Conservation (phyloP, 371 early-diverging fungal species). For the Mortierella sp. region DNA sequence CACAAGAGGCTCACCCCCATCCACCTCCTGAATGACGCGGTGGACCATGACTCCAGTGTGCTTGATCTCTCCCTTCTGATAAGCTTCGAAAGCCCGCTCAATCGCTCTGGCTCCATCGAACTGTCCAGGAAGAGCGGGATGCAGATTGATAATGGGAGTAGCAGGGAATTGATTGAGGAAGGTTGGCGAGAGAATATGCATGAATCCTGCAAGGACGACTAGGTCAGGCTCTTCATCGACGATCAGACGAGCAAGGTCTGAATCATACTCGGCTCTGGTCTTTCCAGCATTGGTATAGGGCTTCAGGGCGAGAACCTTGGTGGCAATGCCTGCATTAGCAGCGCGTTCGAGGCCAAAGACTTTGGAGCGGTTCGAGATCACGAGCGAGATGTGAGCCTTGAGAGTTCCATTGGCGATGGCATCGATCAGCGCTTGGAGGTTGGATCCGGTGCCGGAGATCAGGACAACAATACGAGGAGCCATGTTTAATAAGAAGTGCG, state of each 20-base stretch:
- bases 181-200: conserved; percentile 93
- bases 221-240: conserved; percentile 72
- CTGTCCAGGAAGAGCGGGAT: conserved; percentile 95
- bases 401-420: conserved; percentile 66
- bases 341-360: conserved; percentile 92
- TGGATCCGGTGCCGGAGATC: conserved; percentile 95
- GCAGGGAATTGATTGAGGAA: conserved; percentile 79
- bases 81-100: conserved; percentile 90
- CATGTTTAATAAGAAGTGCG: conserved; percentile 21
- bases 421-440: conserved; percentile 97
- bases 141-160: conserved; percentile 90
- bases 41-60: conserved; percentile 98
- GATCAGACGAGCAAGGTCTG: conserved; percentile 82
- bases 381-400: conserved; percentile 65
- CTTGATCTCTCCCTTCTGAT: conserved; percentile 74
- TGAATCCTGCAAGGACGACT: conserved; percentile 96
- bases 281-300: conserved; percentile 82
- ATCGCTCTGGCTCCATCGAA: conserved; percentile 97
- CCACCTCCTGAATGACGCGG: conserved; percentile 94
- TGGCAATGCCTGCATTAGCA: conserved; percentile 82
- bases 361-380: conserved; percentile 82
- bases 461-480: conserved; percentile 84
- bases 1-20: conserved; percentile 90
- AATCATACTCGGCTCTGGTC: conserved; percentile 88
- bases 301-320: conserved; percentile 80